Percentiles rank a stretch among this genome's conserved stretches.
Conservation (phyloP, 805 yeast species). For the Wickerhamiella sorbophila region DNA sequence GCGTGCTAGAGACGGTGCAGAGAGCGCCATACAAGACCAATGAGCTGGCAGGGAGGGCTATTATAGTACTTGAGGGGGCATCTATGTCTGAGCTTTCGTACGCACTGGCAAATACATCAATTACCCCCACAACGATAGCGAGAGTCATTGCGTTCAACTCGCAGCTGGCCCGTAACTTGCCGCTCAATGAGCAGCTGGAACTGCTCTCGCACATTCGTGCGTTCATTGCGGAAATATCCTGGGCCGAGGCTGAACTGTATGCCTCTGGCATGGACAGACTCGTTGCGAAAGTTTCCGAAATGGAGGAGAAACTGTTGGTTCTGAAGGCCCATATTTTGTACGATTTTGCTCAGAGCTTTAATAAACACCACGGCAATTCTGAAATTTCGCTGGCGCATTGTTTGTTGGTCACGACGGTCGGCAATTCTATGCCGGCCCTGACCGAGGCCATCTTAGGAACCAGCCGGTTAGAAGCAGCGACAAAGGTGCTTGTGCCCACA, state of each 20-base stretch:
- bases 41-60: background rate
- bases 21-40: background rate
- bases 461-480: background rate
- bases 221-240: background rate
- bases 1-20: background rate
- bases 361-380: background rate
- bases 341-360: background rate
- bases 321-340: background rate
- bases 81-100: background rate
- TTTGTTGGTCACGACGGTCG: background rate
- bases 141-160: background rate
- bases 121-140: conserved; percentile 1
- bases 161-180: background rate
- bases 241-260: background rate
- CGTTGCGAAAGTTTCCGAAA: background rate
- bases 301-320: background rate
- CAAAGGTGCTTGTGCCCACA: background rate
- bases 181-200: background rate
- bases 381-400: background rate
- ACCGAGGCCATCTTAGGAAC: background rate
- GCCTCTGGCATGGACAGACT: background rate
- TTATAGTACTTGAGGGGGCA: background rate
- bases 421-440: background rate
- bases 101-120: background rate
- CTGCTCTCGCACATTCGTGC: background rate